Evolutionary conservation across 768 basidiomycete genomes (phyloP).

Genomic region (Candolleomyces efflorescens): DNA sequence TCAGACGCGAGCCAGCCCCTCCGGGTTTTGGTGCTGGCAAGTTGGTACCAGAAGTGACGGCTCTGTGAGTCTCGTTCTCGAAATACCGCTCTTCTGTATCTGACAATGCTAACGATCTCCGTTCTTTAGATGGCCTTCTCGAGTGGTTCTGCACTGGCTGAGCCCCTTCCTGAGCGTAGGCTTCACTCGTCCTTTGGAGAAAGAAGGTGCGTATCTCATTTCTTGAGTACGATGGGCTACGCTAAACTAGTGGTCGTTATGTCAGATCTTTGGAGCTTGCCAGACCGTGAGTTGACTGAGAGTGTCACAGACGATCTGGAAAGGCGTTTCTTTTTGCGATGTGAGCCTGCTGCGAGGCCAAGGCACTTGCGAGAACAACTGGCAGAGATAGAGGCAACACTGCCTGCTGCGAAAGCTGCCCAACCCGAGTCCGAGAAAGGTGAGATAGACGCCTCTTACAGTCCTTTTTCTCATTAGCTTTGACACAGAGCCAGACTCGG

Average conservation of each 20-base stretch:
- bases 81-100: too few relatives aligned
- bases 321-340: slow-evolving; percentile 37
- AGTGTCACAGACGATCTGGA: slow-evolving; percentile 35
- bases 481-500: too few relatives aligned
- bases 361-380: slow-evolving; percentile 4
- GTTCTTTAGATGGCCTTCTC: slow-evolving; percentile 27
- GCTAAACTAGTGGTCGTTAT: not conserved
- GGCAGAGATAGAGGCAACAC: not conserved
- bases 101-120: not conserved
- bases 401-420: too few relatives aligned
- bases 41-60: slow-evolving; percentile 35
- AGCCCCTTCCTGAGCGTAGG: slow-evolving; percentile 44
- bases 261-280: slow-evolving; percentile 45
- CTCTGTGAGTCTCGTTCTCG: slow-evolving; percentile 27
- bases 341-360: slow-evolving; percentile 38
- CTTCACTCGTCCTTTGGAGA: slow-evolving; percentile 45
- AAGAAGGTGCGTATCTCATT: slow-evolving; percentile 32
- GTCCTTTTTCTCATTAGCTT: too few relatives aligned
- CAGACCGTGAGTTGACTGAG: slow-evolving; percentile 26
- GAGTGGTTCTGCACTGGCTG: slow-evolving; percentile 43
- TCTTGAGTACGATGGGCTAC: not conserved
- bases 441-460: too few relatives aligned
- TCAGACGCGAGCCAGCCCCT: slow-evolving; percentile 42
- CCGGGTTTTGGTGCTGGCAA: slow-evolving; percentile 45
- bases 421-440: too few relatives aligned